A percentile compares a stretch with the other conserved stretches of the same genome.
Evolutionary conservation across 1,284 basidiomycete genomes (phyloP).

Genomic region (Naganishia albida): DNA sequence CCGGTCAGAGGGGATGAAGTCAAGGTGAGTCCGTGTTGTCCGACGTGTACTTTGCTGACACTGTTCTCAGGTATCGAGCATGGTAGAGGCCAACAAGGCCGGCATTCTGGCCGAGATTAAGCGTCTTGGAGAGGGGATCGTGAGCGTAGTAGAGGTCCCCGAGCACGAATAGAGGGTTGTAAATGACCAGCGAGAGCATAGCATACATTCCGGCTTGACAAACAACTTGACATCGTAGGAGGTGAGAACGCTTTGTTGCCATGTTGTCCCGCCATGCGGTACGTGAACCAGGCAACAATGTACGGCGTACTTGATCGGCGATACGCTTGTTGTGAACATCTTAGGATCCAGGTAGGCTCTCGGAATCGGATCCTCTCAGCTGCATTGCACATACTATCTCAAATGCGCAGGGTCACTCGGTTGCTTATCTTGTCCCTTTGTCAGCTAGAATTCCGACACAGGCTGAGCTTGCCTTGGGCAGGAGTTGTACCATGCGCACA

Average conservation of each 20-base stretch:
- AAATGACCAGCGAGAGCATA: not conserved
- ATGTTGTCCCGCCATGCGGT: not conserved
- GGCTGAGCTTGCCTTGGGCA: too few species aligned
- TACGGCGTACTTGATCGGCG: too few species aligned
- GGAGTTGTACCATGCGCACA: too few species aligned
- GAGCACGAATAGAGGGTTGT: constrained; percentile 21
- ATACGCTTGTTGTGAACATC: too few species aligned
- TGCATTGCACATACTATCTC: too few species aligned
- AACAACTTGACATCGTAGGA: too few species aligned
- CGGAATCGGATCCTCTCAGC: too few species aligned
- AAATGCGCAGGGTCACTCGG: too few species aligned
- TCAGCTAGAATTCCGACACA: too few species aligned
- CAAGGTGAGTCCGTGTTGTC: constrained; percentile 35
- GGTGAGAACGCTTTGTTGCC: not conserved
- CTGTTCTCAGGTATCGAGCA: constrained; percentile 55
- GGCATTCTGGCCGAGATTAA: constrained; percentile 76
- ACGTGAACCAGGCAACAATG: too few species aligned
- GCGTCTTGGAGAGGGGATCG: constrained; percentile 71
- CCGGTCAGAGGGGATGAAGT: constrained; percentile 53
- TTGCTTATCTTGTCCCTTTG: too few species aligned
- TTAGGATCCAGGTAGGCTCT: too few species aligned
- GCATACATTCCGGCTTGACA: not conserved
- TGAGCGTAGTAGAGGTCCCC: constrained; percentile 57
- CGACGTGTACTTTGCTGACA: constrained; percentile 19
- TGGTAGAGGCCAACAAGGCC: constrained; percentile 71